Conservation (phyloP, 179 eudicot genomes). For the Carnegiea gigantea region DNA sequence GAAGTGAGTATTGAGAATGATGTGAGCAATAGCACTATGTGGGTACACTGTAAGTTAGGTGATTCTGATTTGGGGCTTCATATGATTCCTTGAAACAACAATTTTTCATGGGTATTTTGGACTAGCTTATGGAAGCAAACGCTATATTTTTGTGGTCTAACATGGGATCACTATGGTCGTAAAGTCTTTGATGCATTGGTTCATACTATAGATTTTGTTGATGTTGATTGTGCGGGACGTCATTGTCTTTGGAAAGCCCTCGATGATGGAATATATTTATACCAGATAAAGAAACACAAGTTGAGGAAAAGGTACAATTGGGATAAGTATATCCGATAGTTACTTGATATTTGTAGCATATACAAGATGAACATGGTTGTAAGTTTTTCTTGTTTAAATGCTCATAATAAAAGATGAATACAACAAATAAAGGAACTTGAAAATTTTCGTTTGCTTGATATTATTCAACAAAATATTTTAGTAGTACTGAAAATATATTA, state of each 20-base stretch:
- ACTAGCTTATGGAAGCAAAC: background rate
- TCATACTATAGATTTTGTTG: background rate
- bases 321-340: background rate
- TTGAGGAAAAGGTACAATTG: background rate
- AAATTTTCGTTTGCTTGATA: too few relatives aligned
- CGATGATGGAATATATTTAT: constrained; percentile 9
- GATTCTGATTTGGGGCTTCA: background rate
- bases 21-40: background rate
- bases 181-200: background rate
- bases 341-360: background rate
- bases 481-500: too few relatives aligned
- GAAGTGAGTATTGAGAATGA: background rate
- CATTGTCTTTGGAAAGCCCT: constrained; percentile 16
- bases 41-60: background rate
- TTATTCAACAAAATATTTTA: too few relatives aligned
- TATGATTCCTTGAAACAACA: background rate
- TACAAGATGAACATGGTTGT: too few relatives aligned
- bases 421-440: too few relatives aligned
- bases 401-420: too few relatives aligned
- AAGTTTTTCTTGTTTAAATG: too few relatives aligned
- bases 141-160: background rate
- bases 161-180: background rate
- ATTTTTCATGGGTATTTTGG: background rate
- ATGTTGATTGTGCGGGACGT: constrained; percentile 12
- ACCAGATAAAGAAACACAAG: background rate